Evolutionary conservation across 2,329 filamentous ascomycete genomes (phyloP).

Genomic region (Trichoderma sp.): DNA sequence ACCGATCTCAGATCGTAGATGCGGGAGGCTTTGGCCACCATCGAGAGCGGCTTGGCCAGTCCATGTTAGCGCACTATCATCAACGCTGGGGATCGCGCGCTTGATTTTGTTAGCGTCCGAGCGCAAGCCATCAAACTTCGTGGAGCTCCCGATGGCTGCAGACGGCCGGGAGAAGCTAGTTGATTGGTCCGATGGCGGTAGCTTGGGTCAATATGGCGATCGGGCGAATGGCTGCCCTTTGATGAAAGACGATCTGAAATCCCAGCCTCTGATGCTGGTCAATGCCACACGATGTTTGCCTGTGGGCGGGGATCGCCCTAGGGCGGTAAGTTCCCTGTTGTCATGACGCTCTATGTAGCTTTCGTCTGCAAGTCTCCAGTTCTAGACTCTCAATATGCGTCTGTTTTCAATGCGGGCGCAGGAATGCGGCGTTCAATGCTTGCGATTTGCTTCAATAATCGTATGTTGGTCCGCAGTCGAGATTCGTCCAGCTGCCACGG

Average conservation of each 20-base stretch:
- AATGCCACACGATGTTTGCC: background rate
- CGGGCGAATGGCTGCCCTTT: background rate
- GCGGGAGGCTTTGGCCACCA: slow-evolving; percentile 1
- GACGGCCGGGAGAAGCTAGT: background rate
- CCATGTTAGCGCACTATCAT: slow-evolving; percentile 15
- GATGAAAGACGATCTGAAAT: slow-evolving; percentile 10
- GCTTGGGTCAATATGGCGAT: slow-evolving; percentile 3
- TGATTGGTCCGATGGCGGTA: slow-evolving; percentile 19
- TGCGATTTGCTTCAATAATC: background rate
- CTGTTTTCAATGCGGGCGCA: background rate
- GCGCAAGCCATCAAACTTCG: background rate
- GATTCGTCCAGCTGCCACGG: background rate
- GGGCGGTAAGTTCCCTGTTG: background rate
- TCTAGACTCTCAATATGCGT: background rate
- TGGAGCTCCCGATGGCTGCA: background rate
- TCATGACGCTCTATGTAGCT: background rate
- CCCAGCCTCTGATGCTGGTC: background rate
- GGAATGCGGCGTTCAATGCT: background rate
- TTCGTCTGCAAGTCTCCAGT: background rate
- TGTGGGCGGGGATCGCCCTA: background rate
- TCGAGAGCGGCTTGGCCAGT: background rate
- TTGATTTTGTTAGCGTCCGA: background rate
- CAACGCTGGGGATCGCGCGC: background rate
- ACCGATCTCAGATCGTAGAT: slow-evolving; percentile 9
- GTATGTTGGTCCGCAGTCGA: background rate